phyloP scores from a whole-genome alignment of 2,329 filamentous ascomycete species.

The Ilyonectria destructans region DNA sequence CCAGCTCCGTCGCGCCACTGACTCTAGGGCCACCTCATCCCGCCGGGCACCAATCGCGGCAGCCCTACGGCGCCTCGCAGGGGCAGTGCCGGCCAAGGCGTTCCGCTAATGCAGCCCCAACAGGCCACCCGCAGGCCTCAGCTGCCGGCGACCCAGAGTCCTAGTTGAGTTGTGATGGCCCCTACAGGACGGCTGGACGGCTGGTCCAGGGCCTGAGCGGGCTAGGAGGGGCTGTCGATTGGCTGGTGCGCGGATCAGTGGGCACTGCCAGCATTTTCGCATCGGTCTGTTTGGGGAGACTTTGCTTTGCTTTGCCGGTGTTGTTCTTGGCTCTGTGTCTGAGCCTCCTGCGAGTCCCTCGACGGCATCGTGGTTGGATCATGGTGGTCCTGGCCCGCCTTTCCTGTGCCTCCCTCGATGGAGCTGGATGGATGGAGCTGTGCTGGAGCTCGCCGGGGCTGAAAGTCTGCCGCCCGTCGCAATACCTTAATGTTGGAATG shows the following conservation, averaged over 20 bases:
- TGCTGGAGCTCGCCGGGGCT: not conserved
- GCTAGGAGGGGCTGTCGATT: not conserved
- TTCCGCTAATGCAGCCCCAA: conserved; percentile 21
- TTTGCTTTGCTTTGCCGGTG: not conserved
- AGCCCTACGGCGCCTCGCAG: conserved; percentile 13
- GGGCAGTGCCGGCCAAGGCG: conserved; percentile 29
- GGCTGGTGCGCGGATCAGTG: not conserved
- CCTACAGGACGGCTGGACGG: conserved; percentile 1
- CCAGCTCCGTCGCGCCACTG: conserved; percentile 19
- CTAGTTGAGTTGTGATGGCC: not conserved
- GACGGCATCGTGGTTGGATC: conserved; percentile 3
- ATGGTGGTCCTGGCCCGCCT: not conserved
- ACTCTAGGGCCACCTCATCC: conserved; percentile 5
- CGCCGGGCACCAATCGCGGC: conserved; percentile 24
- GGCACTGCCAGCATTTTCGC: not conserved
- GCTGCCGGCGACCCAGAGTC: not conserved
- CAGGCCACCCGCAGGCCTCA: conserved; percentile 8
- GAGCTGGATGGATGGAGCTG: not conserved
- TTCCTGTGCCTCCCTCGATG: not conserved
- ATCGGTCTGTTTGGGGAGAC: not conserved
- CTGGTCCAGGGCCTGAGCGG: not conserved
- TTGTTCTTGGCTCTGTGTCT: conserved; percentile 5
- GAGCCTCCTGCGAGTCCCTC: not conserved
- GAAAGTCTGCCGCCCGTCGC: not conserved
- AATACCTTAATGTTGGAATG: not conserved